A percentile compares a stretch with the other conserved stretches of the same genome.
These are phyloP conservation scores for Paraphoma chrysanthemicola DNA, from an alignment of 2,329 filamentous ascomycete species.

Conservation along the genomic window DNA sequence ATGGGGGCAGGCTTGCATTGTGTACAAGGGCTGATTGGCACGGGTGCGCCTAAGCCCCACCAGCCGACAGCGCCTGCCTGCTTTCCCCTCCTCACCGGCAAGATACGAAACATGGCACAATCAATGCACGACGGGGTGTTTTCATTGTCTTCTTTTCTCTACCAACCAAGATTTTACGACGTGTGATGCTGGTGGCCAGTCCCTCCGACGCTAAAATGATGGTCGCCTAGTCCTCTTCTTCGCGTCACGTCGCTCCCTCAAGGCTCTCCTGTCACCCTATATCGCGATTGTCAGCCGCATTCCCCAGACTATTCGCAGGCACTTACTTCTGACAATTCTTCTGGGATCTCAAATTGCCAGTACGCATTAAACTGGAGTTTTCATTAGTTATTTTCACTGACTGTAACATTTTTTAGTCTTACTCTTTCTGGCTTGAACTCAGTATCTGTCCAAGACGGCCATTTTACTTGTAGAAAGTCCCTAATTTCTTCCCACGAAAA, in stretches of 20 bases:
- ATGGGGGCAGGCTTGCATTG: background rate
- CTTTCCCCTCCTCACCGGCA: conserved; percentile 4
- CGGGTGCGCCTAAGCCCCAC: background rate
- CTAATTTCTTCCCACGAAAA: conserved; percentile 25
- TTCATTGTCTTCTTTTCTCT: no score
- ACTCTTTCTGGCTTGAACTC: conserved; percentile 13
- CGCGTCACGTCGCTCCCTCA: conserved; percentile 14
- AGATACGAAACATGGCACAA: no score
- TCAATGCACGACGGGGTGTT: no score
- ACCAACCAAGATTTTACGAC: no score
- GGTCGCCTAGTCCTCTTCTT: background rate
- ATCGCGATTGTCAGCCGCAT: background rate
- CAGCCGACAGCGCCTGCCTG: background rate
- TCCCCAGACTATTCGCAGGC: no score
- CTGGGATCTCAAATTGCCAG: conserved; percentile 23
- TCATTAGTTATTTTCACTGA: conserved; percentile 5
- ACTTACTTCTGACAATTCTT: conserved; percentile 16
- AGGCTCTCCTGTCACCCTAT: conserved; percentile 11
- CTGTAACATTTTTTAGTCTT: conserved; percentile 3
- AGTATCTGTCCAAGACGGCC: conserved; percentile 10
- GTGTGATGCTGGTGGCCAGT: background rate
- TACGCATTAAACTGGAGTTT: conserved; percentile 10
- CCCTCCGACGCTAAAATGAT: conserved; percentile 8
- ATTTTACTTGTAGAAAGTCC: conserved; percentile 14
- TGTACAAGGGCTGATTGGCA: background rate